These are phyloP conservation scores for Paecilomyces sp. DNA, from an alignment of 2,329 filamentous ascomycete genomes.

Conservation along the genomic window DNA sequence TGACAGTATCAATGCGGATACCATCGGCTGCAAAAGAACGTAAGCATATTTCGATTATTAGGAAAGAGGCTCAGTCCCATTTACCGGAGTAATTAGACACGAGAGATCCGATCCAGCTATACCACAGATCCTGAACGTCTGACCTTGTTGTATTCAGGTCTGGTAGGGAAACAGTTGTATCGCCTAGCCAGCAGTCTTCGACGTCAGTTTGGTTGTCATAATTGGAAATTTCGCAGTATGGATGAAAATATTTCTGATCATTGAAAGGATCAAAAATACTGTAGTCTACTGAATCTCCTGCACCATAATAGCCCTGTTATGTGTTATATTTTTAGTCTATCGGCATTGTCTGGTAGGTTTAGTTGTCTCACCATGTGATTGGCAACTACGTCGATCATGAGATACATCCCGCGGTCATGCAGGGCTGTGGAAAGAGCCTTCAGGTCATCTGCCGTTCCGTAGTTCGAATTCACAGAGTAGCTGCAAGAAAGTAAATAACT, in stretches of 20 bases:
- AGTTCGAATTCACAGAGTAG: conserved; percentile 50
- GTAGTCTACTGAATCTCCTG: conserved; percentile 46
- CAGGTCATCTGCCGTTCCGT: conserved; percentile 54
- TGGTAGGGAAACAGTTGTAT: conserved; percentile 51
- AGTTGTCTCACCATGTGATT: conserved; percentile 43
- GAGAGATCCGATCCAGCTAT: conserved; percentile 53
- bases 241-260: conserved; percentile 52
- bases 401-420: conserved; percentile 51
- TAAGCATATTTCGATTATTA: not conserved
- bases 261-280: conserved; percentile 48
- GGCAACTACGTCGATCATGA: conserved; percentile 56
- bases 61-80: conserved; percentile 29
- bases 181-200: conserved; percentile 48
- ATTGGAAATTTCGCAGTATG: conserved; percentile 48
- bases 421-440: conserved; percentile 49
- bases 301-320: conserved; percentile 39
- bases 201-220: conserved; percentile 44
- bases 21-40: conserved; percentile 36
- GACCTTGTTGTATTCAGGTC: conserved; percentile 53
- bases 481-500: conserved; percentile 8
- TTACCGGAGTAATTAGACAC: conserved; percentile 57
- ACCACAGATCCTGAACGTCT: conserved; percentile 44
- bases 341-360: not conserved
- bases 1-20: conserved; percentile 45
- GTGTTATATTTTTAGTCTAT: not conserved